Base-by-base conservation (phyloP, 2,329 filamentous ascomycete species). In the Lachnellula willkommii region DNA sequence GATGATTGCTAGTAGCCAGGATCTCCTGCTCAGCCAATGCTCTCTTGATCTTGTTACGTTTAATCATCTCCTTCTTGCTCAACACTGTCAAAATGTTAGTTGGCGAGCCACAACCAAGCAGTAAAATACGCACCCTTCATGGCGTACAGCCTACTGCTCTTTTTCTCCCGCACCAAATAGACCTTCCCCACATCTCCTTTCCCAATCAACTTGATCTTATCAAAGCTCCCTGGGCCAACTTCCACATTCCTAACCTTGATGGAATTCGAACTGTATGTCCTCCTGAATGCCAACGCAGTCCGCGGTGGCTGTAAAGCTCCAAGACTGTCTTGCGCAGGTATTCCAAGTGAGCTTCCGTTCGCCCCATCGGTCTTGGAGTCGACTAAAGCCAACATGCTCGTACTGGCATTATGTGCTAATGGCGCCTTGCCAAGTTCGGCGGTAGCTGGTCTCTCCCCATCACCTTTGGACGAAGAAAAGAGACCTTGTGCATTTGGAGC, bases 1-100 rank as follows among this genome's bases (percentile, higher is more conserved):
- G 94, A 68, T 99, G 94, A 67, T 99, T 99, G 78, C 93, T 97
- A 43, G 94, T 99, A 8, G 94, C 94, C 53, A 99, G 78, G 63
- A 99, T 99, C 73, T 99, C 94, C 71, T 97, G 94, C 75, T 99
- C 94, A 39, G 94, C 94, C 65, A 99, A 79, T 14, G 94, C 94
- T 70, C 94, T 85, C 81, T 99, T 99, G 77, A 99, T 99, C 81
- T 99, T 99, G 79, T 99, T 99, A 56, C 94, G 88, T 78, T 99
- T 99, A 74, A 99, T 99, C 94, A 99, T 99, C 74, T 99, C 94
- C 79, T 97, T 96, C 76, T 99, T 99, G 80, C 92, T 97, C 73
- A 99, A 72, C 5, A 99, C 94, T 97, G 69, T 15, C 8, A 9
- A 52, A 51, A 66, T 47, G 60, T 62, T 56, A 69, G 63, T 51